A percentile compares a stretch with the other conserved stretches of the same genome.
Evolutionary conservation across 169 alveolate genomes (phyloP).

Genomic region (Babesia caballi): DNA sequence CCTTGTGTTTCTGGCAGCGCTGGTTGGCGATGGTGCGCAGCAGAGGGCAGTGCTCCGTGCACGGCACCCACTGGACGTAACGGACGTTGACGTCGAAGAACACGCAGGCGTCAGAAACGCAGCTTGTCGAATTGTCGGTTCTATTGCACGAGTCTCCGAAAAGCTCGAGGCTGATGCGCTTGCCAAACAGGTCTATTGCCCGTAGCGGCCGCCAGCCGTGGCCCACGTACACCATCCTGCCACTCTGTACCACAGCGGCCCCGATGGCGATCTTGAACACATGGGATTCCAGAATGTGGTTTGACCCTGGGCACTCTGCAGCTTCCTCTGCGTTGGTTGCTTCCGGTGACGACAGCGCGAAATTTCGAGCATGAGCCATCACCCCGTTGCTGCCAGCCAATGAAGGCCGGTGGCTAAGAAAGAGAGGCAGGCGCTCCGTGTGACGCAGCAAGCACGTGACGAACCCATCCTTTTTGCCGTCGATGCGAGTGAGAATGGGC

Average conservation of each 20-base stretch:
- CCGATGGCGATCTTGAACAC: slow-evolving; percentile 20
- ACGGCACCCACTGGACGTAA: slow-evolving; percentile 20
- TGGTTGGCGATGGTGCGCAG: not conserved
- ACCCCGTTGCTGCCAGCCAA: not conserved
- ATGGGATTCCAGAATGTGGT: slow-evolving; percentile 9
- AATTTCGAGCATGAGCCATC: not conserved
- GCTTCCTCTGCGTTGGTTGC: not conserved
- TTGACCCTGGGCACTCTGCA: not conserved
- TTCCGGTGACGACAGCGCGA: not conserved
- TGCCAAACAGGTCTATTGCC: slow-evolving; percentile 42
- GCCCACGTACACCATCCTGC: slow-evolving; percentile 34
- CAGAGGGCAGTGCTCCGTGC: not conserved
- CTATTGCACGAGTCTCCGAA: slow-evolving; percentile 19
- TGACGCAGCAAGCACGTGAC: slow-evolving; percentile 10
- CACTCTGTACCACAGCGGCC: slow-evolving; percentile 7
- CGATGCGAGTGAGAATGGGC: slow-evolving; percentile 13
- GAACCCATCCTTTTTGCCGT: not conserved
- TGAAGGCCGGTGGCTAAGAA: not conserved
- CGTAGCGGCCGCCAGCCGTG: slow-evolving; percentile 25
- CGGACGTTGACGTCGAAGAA: slow-evolving; percentile 22
- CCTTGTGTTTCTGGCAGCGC: not conserved
- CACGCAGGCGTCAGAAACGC: not conserved
- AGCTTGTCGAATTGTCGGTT: not conserved
- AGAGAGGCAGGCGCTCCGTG: slow-evolving; percentile 22
- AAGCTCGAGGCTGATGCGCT: slow-evolving; percentile 3